Evolutionary conservation across 2,329 filamentous ascomycete genomes (phyloP).

Genomic region (Metarhizium brunneum): DNA sequence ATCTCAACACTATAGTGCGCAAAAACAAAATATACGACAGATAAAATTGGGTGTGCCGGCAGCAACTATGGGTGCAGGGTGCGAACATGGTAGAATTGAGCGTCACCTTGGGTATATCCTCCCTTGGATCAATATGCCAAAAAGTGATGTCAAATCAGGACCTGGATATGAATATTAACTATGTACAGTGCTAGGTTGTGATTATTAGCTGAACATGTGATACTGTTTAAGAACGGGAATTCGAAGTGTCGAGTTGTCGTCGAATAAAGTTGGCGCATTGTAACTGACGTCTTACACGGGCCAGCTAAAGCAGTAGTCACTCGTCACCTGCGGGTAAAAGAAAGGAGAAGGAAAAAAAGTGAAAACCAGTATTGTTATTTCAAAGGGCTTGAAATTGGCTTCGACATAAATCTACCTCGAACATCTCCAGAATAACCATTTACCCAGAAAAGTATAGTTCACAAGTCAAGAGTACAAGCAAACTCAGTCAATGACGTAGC

Average conservation of each 20-base stretch:
- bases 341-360: too few species aligned
- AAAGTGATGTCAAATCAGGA: background rate
- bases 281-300: too few species aligned
- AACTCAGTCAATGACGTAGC: background rate
- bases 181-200: background rate
- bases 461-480: background rate
- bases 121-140: background rate
- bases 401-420: too few species aligned
- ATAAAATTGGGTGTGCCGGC: background rate
- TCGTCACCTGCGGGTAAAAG: too few species aligned
- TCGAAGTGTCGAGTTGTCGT: too few species aligned
- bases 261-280: too few species aligned
- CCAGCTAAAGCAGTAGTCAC: too few species aligned
- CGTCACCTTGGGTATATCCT: background rate
- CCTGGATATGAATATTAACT: background rate
- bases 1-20: background rate
- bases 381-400: too few species aligned
- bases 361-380: too few species aligned
- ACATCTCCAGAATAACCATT: too few species aligned
- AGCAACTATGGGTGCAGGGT: background rate
- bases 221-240: too few species aligned
- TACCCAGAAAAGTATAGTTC: too few species aligned
- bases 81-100: background rate
- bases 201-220: background rate
- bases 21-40: background rate